Evolutionary conservation across 768 basidiomycete genomes (phyloP), one percentile per base, ranked within the genome.

Genomic region (Dictyophora rubrovolvata): DNA sequence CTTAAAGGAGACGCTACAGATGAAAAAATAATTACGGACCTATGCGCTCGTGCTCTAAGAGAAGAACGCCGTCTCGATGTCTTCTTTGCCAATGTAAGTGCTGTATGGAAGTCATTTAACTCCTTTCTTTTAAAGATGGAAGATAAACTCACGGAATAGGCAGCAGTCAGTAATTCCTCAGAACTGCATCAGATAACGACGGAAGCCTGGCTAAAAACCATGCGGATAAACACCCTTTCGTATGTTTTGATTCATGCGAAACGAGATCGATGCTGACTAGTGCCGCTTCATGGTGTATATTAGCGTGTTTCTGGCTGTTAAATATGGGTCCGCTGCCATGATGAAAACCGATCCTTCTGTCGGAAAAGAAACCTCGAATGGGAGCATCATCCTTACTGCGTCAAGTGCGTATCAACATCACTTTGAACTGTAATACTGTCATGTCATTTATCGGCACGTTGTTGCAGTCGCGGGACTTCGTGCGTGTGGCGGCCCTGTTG

Each of bases 21-120:
- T 66, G 85, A 92, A 56, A 64, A 70, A 14, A 79, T 84, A 9
- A 85, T 96, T 57, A 74, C 79, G 18, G 72, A 71, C 6, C 69
- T 93, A 1, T 92, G 93, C 69, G 73, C 85, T 57, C 83, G 75
- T 59, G 90, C 87, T 2, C 65, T 92, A 35, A 71, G 79, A 48
- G 92, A 96, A 61, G 86, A 94, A 67, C 91, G 92, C 9, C 79
- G 83, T 60, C 76, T 97, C 11, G 94, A 97, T 64, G 85, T 94
- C 63, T 96, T 96, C 77, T 97, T 93, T 68, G 94, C 94, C 35
- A 96, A 97, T 69, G 93, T 91, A 56, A 52, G 48, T 42, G 54
- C 62, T 51, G 48, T 46, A 0, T 46, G 18, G 42, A 55, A 18
- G 14, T 54, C 33, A 23, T 48, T 28, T 48, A 34, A 34, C 49